Percentiles rank a stretch among this genome's conserved stretches.
Evolutionary conservation across 495 filamentous ascomycete genomes (phyloP).

Genomic region (Amorphotheca resinae): DNA sequence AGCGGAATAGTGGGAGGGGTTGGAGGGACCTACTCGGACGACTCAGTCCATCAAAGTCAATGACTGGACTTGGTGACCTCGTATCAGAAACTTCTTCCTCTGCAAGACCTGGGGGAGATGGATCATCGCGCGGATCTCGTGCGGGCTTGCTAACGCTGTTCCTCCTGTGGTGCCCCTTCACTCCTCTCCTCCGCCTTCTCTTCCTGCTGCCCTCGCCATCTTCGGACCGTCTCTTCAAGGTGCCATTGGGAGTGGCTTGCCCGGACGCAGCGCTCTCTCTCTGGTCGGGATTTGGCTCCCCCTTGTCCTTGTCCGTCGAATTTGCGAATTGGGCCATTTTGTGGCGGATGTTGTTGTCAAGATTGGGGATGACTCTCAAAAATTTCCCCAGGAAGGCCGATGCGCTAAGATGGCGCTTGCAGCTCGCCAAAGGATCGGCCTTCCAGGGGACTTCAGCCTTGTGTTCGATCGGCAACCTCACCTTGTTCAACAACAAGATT

Average conservation of each 20-base stretch:
- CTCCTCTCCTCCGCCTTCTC: constrained; percentile 16
- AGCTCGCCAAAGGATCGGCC: background rate
- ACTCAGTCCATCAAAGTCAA: constrained; percentile 66
- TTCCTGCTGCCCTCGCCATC: constrained; percentile 20
- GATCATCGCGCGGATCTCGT: constrained; percentile 63
- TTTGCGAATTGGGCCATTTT: constrained; percentile 22
- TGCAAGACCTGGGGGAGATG: constrained; percentile 28
- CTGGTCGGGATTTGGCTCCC: constrained; percentile 15
- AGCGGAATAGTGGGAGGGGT: background rate
- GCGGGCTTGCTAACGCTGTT: constrained; percentile 48
- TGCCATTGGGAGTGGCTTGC: constrained; percentile 9
- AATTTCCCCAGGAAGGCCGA: background rate
- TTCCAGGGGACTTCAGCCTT: background rate
- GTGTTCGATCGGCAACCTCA: background rate
- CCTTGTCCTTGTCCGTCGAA: constrained; percentile 9
- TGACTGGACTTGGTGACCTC: constrained; percentile 45
- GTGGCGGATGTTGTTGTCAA: background rate
- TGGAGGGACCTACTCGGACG: constrained; percentile 43
- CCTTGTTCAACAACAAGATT: background rate
- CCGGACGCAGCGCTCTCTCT: constrained; percentile 13
- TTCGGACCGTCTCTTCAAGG: constrained; percentile 11
- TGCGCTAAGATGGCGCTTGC: background rate
- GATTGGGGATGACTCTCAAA: background rate
- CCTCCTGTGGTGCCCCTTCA: too few species aligned
- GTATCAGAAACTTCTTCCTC: constrained; percentile 22